Evolutionary conservation across 805 yeast species (phyloP), one percentile per base, ranked within the genome.

Genomic region (Starmera pachycereana): DNA sequence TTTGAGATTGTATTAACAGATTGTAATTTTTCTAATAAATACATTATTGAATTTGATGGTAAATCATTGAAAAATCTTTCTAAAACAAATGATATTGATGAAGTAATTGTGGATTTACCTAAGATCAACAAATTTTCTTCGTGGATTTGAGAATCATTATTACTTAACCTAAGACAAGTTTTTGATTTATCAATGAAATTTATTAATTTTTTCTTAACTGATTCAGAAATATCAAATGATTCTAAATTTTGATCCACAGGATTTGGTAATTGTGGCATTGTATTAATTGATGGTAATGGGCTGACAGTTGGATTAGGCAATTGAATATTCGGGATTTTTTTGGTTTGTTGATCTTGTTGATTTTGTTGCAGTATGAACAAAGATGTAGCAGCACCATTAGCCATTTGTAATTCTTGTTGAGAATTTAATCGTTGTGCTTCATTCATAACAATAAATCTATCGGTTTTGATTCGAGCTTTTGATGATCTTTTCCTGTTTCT

Each of bases 401-500:
- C 16, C 12, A 18, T 33, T 22, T 13, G 16, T n/a, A 19, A 12
- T 22, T 22, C 29, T 33, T 19, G 36, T 22, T 33, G 33, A 16
- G 18, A 8, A 4, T 8, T 10, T 8, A 4, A 7, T 9, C 11
- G 13, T 18, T 33, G 27, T 22, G 22, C 29, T 9, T 50, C 53
- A 16, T 46, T 51, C 32, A 46, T 47, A 10, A 44, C 37, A 11
- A 53, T 40, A 18, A 51, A 51, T 16, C 55, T 40, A 28, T 51
- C 53, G 14, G 40, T 44, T 22, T 45, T 38, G 3, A 51, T 39
- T 18, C 52, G 41, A 4, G 58, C 51, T 22, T 53, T 43, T 8
- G 57, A 51, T 16, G 76, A 73, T 47, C 95, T 61, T 54, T 81
- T 85, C 44, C 95, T 70, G 58, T 90, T 90, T 48, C 98, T 68